A percentile compares a stretch with the other conserved stretches of the same genome.
Conservation (phyloP, 83 land plant genomes). For the Picea abies region DNA sequence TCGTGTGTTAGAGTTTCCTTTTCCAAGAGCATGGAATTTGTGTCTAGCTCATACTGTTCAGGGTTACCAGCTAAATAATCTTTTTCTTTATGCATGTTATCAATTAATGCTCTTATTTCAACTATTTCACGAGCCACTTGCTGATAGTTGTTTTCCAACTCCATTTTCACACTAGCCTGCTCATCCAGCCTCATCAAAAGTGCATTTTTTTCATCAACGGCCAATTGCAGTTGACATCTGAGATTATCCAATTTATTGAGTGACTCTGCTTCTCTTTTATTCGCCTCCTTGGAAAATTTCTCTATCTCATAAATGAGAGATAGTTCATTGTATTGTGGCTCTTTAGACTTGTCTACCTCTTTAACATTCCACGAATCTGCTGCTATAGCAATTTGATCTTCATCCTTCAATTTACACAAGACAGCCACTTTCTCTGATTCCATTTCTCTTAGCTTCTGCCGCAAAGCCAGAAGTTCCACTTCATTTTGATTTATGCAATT, state of each 20-base stretch:
- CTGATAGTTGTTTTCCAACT: background rate
- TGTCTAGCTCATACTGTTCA: conserved; percentile 8
- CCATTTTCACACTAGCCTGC: background rate
- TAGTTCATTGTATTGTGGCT: conserved; percentile 2
- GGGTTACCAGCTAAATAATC: conserved; percentile 15
- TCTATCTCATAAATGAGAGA: conserved; percentile 1
- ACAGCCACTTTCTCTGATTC: background rate
- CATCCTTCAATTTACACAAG: conserved; percentile 1
- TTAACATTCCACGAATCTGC: background rate
- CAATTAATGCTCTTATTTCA: conserved; percentile 13
- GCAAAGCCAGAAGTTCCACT: background rate
- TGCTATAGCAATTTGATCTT: background rate
- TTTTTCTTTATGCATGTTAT: conserved; percentile 12
- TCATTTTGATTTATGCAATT: background rate
- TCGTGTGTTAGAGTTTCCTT: background rate
- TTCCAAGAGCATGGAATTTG: background rate
- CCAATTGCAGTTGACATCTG: background rate
- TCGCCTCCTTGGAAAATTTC: too few species aligned
- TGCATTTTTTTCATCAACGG: background rate
- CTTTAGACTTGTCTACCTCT: background rate
- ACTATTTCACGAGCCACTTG: background rate
- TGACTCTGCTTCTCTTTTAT: too few species aligned
- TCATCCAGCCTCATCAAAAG: conserved; percentile 1
- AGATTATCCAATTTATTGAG: background rate
- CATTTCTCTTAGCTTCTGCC: background rate